Evolutionary conservation across 2,329 filamentous ascomycete genomes (phyloP).

Genomic region (Neonectria coccinea): DNA sequence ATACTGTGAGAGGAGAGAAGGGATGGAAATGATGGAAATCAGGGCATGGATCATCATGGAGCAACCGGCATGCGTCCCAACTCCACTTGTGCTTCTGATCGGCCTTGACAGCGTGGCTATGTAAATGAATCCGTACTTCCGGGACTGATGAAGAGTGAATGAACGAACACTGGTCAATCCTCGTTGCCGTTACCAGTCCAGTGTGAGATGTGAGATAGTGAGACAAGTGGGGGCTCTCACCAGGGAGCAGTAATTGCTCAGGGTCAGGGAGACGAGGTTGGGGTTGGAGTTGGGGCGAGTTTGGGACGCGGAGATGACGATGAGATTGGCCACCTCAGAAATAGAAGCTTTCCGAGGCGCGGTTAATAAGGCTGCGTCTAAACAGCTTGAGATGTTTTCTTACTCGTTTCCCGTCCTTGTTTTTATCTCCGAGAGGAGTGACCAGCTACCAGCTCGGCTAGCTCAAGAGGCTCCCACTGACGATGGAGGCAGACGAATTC

Average conservation of each 20-base stretch:
- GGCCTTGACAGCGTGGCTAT: conserved; percentile 23
- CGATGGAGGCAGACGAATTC: not conserved
- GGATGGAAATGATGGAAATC: conserved; percentile 13
- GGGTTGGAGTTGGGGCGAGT: conserved; percentile 29
- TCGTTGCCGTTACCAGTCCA: not conserved
- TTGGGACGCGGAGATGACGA: conserved; percentile 31
- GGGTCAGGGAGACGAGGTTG: conserved; percentile 9
- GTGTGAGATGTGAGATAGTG: not conserved
- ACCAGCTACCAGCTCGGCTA: not conserved
- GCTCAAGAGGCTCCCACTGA: not conserved
- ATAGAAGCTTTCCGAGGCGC: conserved; percentile 36
- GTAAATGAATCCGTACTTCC: conserved; percentile 5
- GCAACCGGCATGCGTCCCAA: not conserved
- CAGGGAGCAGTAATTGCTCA: conserved; percentile 10
- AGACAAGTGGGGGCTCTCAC: conserved; percentile 32
- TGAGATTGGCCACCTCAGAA: conserved; percentile 36
- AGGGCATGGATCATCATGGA: not conserved
- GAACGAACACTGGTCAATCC: not conserved
- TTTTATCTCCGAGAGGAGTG: conserved; percentile 7
- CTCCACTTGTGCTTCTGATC: conserved; percentile 3
- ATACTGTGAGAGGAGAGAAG: conserved; percentile 3
- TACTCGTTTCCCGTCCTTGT: conserved; percentile 1
- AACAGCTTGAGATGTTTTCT: not conserved
- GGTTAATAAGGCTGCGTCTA: conserved; percentile 8
- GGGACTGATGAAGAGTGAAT: not conserved